Evolutionary conservation across 352 stramenopile genomes (phyloP).

Genomic region (Globisporangium middletonii): DNA sequence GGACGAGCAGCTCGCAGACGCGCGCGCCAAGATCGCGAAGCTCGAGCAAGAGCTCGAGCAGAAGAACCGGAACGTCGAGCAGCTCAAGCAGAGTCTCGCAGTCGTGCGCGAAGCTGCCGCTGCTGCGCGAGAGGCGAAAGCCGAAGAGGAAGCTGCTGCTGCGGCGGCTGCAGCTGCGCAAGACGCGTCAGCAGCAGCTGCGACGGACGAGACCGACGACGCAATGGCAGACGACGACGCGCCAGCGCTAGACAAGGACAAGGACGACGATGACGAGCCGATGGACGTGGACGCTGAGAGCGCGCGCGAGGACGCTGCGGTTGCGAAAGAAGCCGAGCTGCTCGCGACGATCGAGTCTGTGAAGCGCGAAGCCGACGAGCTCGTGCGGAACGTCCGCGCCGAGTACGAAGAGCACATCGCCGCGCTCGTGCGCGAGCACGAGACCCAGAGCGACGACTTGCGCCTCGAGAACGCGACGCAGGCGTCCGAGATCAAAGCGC

Average conservation of each 20-base stretch:
- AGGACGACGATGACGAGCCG: neutral
- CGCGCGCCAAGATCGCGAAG: slow-evolving; percentile 39
- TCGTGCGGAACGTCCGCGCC: slow-evolving; percentile 43
- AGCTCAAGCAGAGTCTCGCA: slow-evolving; percentile 53
- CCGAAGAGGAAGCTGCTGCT: slow-evolving; percentile 19
- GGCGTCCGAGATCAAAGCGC: slow-evolving; percentile 43
- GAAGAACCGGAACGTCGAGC: slow-evolving; percentile 57
- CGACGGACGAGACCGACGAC: slow-evolving; percentile 1
- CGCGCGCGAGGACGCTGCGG: slow-evolving; percentile 5
- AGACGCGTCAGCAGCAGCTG: slow-evolving; percentile 16
- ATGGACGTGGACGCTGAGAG: slow-evolving; percentile 11
- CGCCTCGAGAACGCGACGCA: slow-evolving; percentile 56
- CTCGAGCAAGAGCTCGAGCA: slow-evolving; percentile 69
- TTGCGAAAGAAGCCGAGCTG: slow-evolving; percentile 24
- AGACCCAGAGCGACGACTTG: slow-evolving; percentile 51
- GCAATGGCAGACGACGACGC: neutral
- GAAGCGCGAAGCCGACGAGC: slow-evolving; percentile 49
- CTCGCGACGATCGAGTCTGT: slow-evolving; percentile 49
- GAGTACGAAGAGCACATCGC: slow-evolving; percentile 67
- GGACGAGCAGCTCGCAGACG: slow-evolving; percentile 52
- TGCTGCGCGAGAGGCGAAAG: slow-evolving; percentile 11
- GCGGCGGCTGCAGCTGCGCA: neutral
- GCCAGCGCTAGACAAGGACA: slow-evolving; percentile 14
- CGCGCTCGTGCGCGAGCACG: slow-evolving; percentile 41
- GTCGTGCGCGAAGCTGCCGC: slow-evolving; percentile 37